Evolutionary conservation across 257 asterid genomes (phyloP).

Genomic region (Misopates orontium): DNA sequence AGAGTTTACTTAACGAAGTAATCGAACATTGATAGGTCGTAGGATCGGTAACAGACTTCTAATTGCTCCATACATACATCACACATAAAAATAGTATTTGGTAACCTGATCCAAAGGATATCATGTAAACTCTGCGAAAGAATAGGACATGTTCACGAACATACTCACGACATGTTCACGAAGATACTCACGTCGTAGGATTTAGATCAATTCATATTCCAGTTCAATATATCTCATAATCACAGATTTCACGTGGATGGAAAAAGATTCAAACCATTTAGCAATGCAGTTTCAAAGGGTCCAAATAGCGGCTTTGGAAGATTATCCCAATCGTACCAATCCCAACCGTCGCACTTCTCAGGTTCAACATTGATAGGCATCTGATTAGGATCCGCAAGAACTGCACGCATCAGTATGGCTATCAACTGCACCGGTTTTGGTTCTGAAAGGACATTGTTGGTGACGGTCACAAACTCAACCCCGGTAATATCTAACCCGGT

Average conservation of each 20-base stretch:
- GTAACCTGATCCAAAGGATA: too few species aligned
- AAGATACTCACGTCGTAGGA: too few species aligned
- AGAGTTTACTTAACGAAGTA: too few species aligned
- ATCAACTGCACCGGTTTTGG: slow-evolving; percentile 41
- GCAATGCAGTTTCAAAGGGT: slow-evolving; percentile 35
- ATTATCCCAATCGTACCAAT: slow-evolving; percentile 57
- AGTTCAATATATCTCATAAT: not conserved
- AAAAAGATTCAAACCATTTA: slow-evolving; percentile 42
- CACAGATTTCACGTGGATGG: not conserved
- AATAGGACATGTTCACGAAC: too few species aligned
- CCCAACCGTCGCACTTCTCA: slow-evolving; percentile 66
- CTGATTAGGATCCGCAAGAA: slow-evolving; percentile 36
- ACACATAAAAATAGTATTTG: too few species aligned
- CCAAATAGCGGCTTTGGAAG: slow-evolving; percentile 50
- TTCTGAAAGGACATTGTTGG: slow-evolving; percentile 36
- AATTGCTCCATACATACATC: too few species aligned
- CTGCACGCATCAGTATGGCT: slow-evolving; percentile 47
- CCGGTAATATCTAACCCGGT: slow-evolving; percentile 45
- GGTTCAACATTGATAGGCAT: slow-evolving; percentile 49
- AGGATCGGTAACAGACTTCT: too few species aligned
- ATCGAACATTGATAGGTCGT: too few species aligned
- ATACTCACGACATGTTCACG: too few species aligned
- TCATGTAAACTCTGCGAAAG: too few species aligned
- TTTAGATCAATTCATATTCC: too few species aligned
- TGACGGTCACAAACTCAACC: slow-evolving; percentile 42